Percentiles rank a stretch among this genome's conserved stretches.
Conservation (phyloP, 1,284 basidiomycete species). For the Pascua sp. region DNA sequence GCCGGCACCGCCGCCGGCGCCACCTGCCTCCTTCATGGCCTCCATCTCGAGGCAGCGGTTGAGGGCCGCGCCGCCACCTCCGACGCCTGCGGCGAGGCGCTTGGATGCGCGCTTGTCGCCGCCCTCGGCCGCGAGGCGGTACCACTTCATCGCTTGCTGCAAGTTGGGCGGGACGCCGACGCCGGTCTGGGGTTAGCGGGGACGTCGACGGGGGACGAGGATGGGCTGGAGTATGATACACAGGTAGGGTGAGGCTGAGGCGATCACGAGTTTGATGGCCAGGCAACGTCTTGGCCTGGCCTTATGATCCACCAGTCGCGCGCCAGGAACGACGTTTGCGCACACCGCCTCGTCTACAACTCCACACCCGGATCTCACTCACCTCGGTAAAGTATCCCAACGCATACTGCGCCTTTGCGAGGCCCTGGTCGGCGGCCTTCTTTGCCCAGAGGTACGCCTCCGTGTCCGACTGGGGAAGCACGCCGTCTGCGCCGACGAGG, state of each 20-base stretch:
- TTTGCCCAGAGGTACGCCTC: constrained; percentile 94
- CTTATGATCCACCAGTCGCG: too few relatives aligned
- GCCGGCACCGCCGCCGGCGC: constrained; percentile 13
- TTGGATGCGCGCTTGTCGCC: constrained; percentile 91
- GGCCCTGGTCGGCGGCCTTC: constrained; percentile 81
- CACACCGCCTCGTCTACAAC: too few relatives aligned
- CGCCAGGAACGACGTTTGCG: too few relatives aligned
- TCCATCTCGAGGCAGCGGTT: constrained; percentile 44
- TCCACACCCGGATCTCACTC: too few relatives aligned
- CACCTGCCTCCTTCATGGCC: constrained; percentile 39
- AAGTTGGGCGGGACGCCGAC: constrained; percentile 71
- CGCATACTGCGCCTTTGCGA: constrained; percentile 92
- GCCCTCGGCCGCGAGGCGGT: constrained; percentile 83
- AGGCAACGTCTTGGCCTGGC: too few relatives aligned
- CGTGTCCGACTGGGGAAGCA: constrained; percentile 95
- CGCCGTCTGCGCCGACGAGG: constrained; percentile 94
- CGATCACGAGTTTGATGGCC: too few relatives aligned
- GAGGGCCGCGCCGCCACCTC: constrained; percentile 44
- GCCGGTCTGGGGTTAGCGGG: too few relatives aligned
- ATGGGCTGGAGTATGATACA: too few relatives aligned
- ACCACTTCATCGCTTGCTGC: constrained; percentile 72
- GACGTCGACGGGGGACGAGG: too few relatives aligned
- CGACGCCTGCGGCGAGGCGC: constrained; percentile 56
- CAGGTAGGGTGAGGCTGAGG: too few relatives aligned
- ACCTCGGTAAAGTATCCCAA: constrained; percentile 93